These are phyloP conservation scores for Helianthus annuus DNA, from an alignment of 129 eudicot genomes.

Conservation along the genomic window HanXRQr2.0-SUNRISE NC_035445.2:57727917-57728416, in stretches of 20 bases:
- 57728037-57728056: no score
- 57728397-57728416: constrained; percentile 5
- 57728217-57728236: constrained; percentile 72
- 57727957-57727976: no score
- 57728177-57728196: constrained; percentile 52
- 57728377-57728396: not conserved
- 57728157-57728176: constrained; percentile 9
- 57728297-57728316: constrained; percentile 36
- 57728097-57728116: no score
- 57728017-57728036: no score
- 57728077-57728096: no score
- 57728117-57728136: no score
- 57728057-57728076: no score
- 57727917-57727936: no score
- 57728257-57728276: constrained; percentile 63
- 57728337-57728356: constrained; percentile 34
- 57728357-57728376: constrained; percentile 22
- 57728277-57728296: constrained; percentile 39
- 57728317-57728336: constrained; percentile 35
- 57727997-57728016: no score
- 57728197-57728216: constrained; percentile 63
- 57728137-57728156: not conserved
- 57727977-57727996: no score
- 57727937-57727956: no score
- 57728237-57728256: constrained; percentile 62